phyloP scores from a whole-genome alignment of 176 grass and related monocot species.

The Rhynchospora breviuscula region DNA sequence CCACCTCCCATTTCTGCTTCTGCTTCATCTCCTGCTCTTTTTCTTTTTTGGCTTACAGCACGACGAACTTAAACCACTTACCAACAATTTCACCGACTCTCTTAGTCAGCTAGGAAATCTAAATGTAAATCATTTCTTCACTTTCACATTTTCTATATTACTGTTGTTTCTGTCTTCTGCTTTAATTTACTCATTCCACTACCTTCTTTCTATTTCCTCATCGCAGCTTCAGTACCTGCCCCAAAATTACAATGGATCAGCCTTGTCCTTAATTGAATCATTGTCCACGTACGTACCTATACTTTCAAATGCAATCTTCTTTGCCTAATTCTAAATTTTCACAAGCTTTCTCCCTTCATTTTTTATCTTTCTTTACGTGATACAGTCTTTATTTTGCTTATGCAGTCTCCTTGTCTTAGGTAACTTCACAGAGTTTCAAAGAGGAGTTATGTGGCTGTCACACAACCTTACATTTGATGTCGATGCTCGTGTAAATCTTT shows the following conservation, averaged over 20 bases:
- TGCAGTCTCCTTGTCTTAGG: slow-evolving; percentile 98
- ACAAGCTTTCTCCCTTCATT: background rate
- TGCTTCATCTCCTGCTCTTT: background rate
- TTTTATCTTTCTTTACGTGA: slow-evolving; percentile 39
- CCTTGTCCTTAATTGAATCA: slow-evolving; percentile 76
- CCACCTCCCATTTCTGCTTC: no score
- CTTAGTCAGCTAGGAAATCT: slow-evolving; percentile 95
- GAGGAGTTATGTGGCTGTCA: slow-evolving; percentile 83
- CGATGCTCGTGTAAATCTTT: slow-evolving; percentile 87
- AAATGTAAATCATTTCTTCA: slow-evolving; percentile 71
- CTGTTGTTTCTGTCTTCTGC: background rate
- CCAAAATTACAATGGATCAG: slow-evolving; percentile 81
- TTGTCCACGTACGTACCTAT: slow-evolving; percentile 61
- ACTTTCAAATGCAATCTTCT: slow-evolving; percentile 29
- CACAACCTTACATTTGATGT: slow-evolving; percentile 88
- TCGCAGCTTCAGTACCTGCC: slow-evolving; percentile 85
- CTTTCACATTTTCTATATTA: slow-evolving; percentile 35
- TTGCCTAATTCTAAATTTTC: slow-evolving; percentile 2
- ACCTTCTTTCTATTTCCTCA: slow-evolving; percentile 19
- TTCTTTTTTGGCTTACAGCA: slow-evolving; percentile 48
- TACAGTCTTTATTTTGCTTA: slow-evolving; percentile 74
- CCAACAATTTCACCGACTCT: slow-evolving; percentile 78
- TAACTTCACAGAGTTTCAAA: slow-evolving; percentile 91
- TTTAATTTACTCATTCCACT: background rate
- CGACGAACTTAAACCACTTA: slow-evolving; percentile 94